Base-by-base conservation (phyloP, 805 yeast genomes). In the Kregervanrija delftensis region DNA sequence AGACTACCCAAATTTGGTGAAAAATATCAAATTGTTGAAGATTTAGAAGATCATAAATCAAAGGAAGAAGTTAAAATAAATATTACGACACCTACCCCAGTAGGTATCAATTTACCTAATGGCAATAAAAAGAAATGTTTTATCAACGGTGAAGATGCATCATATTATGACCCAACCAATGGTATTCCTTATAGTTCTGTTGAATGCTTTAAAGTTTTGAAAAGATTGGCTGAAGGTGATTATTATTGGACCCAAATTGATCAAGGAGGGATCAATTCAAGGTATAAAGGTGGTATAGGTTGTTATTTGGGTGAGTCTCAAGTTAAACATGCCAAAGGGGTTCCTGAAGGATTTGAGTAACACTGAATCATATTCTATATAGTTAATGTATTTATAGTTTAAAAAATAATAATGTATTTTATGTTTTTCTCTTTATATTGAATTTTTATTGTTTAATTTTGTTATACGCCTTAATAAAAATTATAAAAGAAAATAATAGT, bases 101-200 rank as follows among this genome's bases (percentile, higher is more conserved):
- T 80, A 3, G 91, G 91, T 13, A 79, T 83, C 30, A 76, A 81
- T 50, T 66, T 83, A 46, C 83, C 88, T 35, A 86, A 72, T 60
- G 88, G 86, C 30, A 72, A 72, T 42, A 81, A 78, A 61, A 75
- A 79, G 63, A 64, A 72, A 55, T 84, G 96, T 71, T 68, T 82
- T 22, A 79, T 90, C 37, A 80, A 88, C 3, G 96, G 96, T 2
- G 74, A 74, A 41, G 81, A 80, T 39, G 95, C 93, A 13, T 75
- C 79, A 56, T 91, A 87, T 63, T 81, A 84, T 51, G 98, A 91
- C 67, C 98, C 98, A 0, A 73, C 77, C 33, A 80, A 84, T 30
- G 96, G 96, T 33, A 76, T 93, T 42, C 95, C 96, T 2, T 93
- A 93, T 64, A 74, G 82, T 41, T 83, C 82, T 50, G 85, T 88